Evolutionary conservation across 2,329 filamentous ascomycete species (phyloP), one percentile per base, ranked within the genome.

Genomic region (Verticillium zaregamsianum): DNA sequence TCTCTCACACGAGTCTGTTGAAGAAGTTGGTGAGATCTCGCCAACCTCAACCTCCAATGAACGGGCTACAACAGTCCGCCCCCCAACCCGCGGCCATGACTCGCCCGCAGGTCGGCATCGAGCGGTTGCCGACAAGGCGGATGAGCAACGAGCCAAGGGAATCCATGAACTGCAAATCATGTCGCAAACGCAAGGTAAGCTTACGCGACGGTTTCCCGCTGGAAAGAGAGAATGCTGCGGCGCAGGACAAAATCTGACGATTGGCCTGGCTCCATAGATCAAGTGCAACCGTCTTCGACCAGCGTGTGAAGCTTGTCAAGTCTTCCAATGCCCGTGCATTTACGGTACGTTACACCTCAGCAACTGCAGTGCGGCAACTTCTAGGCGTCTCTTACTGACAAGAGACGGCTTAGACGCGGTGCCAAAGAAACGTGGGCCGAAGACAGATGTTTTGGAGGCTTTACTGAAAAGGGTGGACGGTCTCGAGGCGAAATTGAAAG

Each of bases 121-220:
- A 93, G 77, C 86, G 91, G 64, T 79, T 94, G 67, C 89, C 90
- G 31, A 83, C 88, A 60, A 86, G 89, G 65, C 87, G 90, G 52
- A 80, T 86, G 76, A 87, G 83, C 75, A 89, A 86, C 69, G 90
- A 95, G 74, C 91, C 90, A 49, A 87, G 90, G 70, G 92, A 96
- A 80, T 91, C 90, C 37, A 96, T 96, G 92, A 96, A 96, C 75
- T 96, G 92, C 86, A 96, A 96, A 76, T 95, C 91, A 61, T 96
- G 92, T 80, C 86, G 92, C 68, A 96, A 96, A 77, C 85, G 92
- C 79, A 96, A 96, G 89, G 92, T 94, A 76, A 57, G 79, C 64
- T 17, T 9, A 57, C 20, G 63, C 59, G 59, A 9, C 14, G 9
- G 33, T 35, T 35, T 35, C 11, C 17, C 23, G 55, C 31, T 31